Base-by-base conservation (phyloP, 352 stramenopile species). In the Pythium monospermum region DNA sequence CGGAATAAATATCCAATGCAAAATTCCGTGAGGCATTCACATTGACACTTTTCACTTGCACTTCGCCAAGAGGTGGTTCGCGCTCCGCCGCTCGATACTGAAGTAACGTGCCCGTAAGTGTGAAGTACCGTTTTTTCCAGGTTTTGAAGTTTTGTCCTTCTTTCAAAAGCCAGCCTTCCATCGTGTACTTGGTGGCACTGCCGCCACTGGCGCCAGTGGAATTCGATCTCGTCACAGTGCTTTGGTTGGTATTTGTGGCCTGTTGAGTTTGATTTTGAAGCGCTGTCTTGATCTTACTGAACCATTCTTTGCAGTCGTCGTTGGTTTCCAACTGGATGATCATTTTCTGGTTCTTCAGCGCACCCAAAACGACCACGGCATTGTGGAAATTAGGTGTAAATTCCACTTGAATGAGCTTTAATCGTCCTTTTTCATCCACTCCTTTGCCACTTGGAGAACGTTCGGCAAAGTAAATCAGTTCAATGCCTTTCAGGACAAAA, bases 91-190 rank as follows among this genome's bases (percentile, higher is more conserved):
- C 78, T 48, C 76, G 64, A 58, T 94, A 94, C 63, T 86, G 76
- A 44, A 94, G 72, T 15, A 71, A 44, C 30, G 57, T 63, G 4
- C 73, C 83, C 0, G 37, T 63, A 6, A 94, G 61, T 41, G 73
- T 86, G 69, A 94, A 88, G 60, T 85, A 91, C 26, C 83, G 76
- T 27, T 71, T 66, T 49, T 94, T 94, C 83, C 83, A 94, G 18
- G 73, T 90, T 76, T 93, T 91, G 59, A 93, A 90, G 51, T 90
- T 90, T 56, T 91, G 79, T 8, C 83, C 83, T 61, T 94, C 80
- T 40, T 94, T 94, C 22, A 69, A 61, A 2, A 94, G 57, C 80
- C 80, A 94, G 18, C 83, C 83, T 52, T 85, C 61, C 73, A 87
- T 87, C 1, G 49, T 58, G 10, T 4, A 42, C 31, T 33, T 16